Conservation (phyloP, 2,329 filamentous ascomycete species). For the Pseudocercospora crystallina region DNA sequence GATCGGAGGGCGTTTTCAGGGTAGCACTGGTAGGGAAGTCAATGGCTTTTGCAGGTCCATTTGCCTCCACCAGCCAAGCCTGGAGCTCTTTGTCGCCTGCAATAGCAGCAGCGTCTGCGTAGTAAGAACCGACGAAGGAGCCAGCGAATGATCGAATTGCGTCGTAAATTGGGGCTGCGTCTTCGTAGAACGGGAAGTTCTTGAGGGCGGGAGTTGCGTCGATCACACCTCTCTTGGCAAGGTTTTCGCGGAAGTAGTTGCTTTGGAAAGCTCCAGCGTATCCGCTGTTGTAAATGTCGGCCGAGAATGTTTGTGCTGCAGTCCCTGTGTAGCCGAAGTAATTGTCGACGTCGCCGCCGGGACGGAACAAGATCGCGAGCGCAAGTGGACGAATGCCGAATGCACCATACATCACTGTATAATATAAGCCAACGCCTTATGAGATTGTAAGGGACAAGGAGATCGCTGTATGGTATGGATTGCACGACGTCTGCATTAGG, state of each 20-base stretch:
- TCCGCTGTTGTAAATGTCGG: slow-evolving; percentile 17
- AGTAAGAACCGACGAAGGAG: slow-evolving; percentile 48
- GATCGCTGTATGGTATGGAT: no score
- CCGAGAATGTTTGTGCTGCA: slow-evolving; percentile 16
- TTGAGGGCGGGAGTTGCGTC: slow-evolving; percentile 39
- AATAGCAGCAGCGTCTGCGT: slow-evolving; percentile 37
- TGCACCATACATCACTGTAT: slow-evolving; percentile 19
- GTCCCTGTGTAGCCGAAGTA: slow-evolving; percentile 18
- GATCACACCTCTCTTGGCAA: slow-evolving; percentile 45
- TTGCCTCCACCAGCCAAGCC: slow-evolving; percentile 47
- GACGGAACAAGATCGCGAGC: slow-evolving; percentile 15
- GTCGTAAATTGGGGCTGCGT: slow-evolving; percentile 40
- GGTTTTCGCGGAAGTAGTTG: slow-evolving; percentile 43
- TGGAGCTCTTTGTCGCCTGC: slow-evolving; percentile 44
- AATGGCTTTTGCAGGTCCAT: slow-evolving; percentile 36
- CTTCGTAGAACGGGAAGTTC: slow-evolving; percentile 48
- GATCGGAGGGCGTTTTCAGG: slow-evolving; percentile 24
- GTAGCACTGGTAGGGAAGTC: slow-evolving; percentile 42
- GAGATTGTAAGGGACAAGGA: no score
- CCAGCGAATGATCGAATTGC: slow-evolving; percentile 42
- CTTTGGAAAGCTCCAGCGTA: slow-evolving; percentile 32
- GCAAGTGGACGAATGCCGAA: slow-evolving; percentile 30
- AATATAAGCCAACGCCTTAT: no score
- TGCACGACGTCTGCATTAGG: slow-evolving; percentile 2
- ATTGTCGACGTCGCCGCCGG: slow-evolving; percentile 29